phyloP scores from a whole-genome alignment of 2,329 filamentous ascomycete genomes.

The Harringtonia lauricola region DNA sequence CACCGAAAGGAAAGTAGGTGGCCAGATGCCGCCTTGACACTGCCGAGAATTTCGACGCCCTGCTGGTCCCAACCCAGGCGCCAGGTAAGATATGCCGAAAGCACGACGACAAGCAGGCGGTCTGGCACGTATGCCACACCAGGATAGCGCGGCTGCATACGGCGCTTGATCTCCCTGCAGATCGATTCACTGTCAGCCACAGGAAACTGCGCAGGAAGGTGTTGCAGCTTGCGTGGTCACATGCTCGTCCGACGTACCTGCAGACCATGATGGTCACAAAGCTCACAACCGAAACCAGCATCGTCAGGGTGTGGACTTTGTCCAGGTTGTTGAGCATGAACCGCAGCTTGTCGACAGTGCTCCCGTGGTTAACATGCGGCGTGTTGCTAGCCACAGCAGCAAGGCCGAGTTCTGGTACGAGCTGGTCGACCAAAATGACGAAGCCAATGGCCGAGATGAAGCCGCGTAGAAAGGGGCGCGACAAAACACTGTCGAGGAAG shows the following conservation, averaged over 20 bases:
- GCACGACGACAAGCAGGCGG: slow-evolving; percentile 76
- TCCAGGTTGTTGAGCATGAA: slow-evolving; percentile 63
- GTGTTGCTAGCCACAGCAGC: slow-evolving; percentile 49
- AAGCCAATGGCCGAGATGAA: slow-evolving; percentile 97
- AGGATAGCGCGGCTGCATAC: slow-evolving; percentile 68
- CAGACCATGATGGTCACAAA: slow-evolving; percentile 88
- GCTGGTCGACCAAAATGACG: slow-evolving; percentile 89
- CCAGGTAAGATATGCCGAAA: slow-evolving; percentile 73
- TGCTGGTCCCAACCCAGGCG: slow-evolving; percentile 64
- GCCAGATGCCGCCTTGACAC: slow-evolving; percentile 64
- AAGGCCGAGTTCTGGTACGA: slow-evolving; percentile 83
- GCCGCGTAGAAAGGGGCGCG: slow-evolving; percentile 80
- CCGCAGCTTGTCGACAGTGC: slow-evolving; percentile 71
- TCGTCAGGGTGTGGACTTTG: slow-evolving; percentile 63
- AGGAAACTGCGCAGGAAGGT: too few relatives aligned
- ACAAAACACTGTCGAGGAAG: slow-evolving; percentile 89
- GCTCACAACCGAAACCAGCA: slow-evolving; percentile 63
- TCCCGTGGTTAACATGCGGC: slow-evolving; percentile 65
- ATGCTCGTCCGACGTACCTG: too few relatives aligned
- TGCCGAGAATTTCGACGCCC: slow-evolving; percentile 75
- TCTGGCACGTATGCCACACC: slow-evolving; percentile 83
- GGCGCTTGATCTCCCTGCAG: slow-evolving; percentile 65
- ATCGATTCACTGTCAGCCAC: neutral
- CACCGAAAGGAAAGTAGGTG: slow-evolving; percentile 70
- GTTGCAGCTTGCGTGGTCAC: too few relatives aligned